Evolutionary conservation across 352 stramenopile genomes (phyloP).

Genomic region (Pythium brachiatum): DNA sequence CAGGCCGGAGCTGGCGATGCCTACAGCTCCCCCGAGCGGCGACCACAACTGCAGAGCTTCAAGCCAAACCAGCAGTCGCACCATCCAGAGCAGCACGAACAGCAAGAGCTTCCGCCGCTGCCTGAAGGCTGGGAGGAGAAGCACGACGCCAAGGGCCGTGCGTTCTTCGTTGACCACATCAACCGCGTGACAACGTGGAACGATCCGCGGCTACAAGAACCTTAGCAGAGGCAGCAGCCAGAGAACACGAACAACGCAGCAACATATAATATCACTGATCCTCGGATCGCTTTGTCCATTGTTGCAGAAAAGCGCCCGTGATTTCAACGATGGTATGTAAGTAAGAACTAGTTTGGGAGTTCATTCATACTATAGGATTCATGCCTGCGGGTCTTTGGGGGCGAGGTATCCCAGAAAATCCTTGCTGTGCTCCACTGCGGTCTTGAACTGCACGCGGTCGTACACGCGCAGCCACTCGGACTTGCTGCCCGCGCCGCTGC

Average conservation of each 20-base stretch:
- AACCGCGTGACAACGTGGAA: conserved; percentile 72
- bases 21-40: conserved; percentile 8
- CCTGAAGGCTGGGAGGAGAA: conserved; percentile 74
- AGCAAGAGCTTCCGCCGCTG: conserved; percentile 24
- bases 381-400: neutral
- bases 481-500: conserved; percentile 14
- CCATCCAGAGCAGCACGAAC: conserved; percentile 5
- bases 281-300: too few relatives aligned
- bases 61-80: neutral
- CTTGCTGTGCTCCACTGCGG: conserved; percentile 66
- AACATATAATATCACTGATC: too few relatives aligned
- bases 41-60: neutral
- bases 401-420: conserved; percentile 29
- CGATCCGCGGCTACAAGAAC: conserved; percentile 33
- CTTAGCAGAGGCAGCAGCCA: neutral
- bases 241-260: neutral
- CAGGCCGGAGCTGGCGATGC: neutral
- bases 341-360: too few relatives aligned
- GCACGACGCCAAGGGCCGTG: conserved; percentile 55
- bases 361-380: neutral
- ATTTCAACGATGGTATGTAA: neutral
- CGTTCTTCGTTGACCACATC: conserved; percentile 78
- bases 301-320: neutral
- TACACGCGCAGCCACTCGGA: conserved; percentile 64
- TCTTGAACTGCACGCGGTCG: conserved; percentile 63